Evolutionary conservation across 176 grass and related monocot genomes (phyloP).

Genomic region (Ensete ventricosum): DNA sequence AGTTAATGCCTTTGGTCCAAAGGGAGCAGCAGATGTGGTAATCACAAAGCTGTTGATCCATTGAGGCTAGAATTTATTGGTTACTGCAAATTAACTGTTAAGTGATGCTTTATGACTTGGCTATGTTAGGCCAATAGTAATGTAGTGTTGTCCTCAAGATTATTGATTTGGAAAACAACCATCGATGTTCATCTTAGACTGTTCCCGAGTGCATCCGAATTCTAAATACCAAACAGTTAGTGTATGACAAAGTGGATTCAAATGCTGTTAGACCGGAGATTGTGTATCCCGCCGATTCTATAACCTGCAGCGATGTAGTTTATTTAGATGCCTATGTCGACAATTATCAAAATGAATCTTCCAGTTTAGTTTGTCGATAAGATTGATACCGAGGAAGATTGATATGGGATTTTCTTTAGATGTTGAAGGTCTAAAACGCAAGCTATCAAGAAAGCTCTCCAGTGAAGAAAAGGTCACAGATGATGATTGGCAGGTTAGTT

Average conservation of each 20-base stretch:
- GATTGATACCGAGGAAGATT: background rate
- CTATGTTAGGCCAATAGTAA: no score
- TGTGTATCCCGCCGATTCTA: background rate
- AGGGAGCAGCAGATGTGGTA: no score
- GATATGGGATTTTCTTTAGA: conserved; percentile 22
- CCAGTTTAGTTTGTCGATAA: background rate
- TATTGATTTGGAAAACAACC: no score
- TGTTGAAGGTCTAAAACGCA: conserved; percentile 47
- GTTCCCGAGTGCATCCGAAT: no score
- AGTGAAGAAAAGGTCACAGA: background rate
- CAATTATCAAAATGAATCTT: background rate
- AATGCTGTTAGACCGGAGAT: background rate
- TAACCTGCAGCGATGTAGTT: background rate
- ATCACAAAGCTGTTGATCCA: no score
- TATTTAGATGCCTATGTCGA: background rate
- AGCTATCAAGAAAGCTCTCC: conserved; percentile 46
- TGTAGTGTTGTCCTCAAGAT: no score
- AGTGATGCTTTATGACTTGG: no score
- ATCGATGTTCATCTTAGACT: no score
- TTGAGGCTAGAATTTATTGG: no score
- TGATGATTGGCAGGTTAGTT: conserved; percentile 40
- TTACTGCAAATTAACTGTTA: no score
- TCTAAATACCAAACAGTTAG: no score
- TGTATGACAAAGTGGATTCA: background rate
- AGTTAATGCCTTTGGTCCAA: no score